These are phyloP conservation scores for Chenopodium suecicum DNA, from an alignment of 148 eudicot genomes.

Conservation along the genomic window DNA sequence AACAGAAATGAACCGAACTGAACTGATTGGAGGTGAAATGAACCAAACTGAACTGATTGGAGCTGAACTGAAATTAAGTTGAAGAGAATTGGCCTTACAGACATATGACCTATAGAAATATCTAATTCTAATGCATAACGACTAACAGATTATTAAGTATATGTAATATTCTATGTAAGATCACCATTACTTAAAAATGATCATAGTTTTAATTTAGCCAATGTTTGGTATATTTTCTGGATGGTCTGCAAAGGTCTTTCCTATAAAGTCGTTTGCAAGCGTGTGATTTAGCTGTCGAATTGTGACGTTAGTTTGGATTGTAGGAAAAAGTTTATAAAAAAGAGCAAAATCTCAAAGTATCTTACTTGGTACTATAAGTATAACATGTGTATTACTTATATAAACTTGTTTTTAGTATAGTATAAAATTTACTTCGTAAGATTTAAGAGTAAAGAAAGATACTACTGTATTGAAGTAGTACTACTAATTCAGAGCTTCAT, in stretches of 20 bases:
- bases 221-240: background rate
- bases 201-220: too few species aligned
- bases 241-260: background rate
- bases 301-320: constrained; percentile 28
- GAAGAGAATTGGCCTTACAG: too few species aligned
- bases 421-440: background rate
- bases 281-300: constrained; percentile 27
- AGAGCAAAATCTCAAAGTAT: background rate
- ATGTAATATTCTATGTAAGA: too few species aligned
- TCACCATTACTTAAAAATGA: too few species aligned
- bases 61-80: too few species aligned
- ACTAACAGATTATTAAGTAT: too few species aligned
- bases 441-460: background rate
- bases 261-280: constrained; percentile 13
- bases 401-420: background rate
- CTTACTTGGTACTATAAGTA: background rate
- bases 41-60: too few species aligned
- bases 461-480: background rate
- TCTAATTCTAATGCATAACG: too few species aligned
- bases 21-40: too few species aligned
- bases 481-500: constrained; percentile 13
- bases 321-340: background rate
- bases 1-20: too few species aligned
- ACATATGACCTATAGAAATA: too few species aligned
- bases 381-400: background rate